phyloP scores from a whole-genome alignment of 2,329 filamentous ascomycete genomes.

The Geosmithia flava region DNA sequence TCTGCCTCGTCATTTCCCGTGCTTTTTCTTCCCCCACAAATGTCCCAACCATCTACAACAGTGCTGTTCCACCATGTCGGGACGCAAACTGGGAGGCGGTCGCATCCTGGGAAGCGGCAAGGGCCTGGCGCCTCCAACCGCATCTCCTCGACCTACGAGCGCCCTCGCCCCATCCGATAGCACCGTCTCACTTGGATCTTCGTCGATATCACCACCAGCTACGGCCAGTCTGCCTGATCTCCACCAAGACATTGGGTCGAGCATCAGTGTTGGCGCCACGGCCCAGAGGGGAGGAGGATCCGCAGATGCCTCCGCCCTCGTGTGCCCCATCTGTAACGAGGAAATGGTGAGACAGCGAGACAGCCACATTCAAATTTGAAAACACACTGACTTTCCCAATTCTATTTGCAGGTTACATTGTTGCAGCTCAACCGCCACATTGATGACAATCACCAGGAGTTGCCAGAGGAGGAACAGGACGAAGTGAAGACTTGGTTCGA shows the following conservation, averaged over 20 bases:
- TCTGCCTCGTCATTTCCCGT: not conserved
- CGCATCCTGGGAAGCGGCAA: slow-evolving; percentile 81
- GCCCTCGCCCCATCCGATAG: slow-evolving; percentile 50
- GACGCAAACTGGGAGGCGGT: slow-evolving; percentile 81
- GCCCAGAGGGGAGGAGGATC: slow-evolving; percentile 33
- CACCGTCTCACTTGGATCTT: slow-evolving; percentile 66
- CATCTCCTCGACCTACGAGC: slow-evolving; percentile 30
- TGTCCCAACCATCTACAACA: not conserved
- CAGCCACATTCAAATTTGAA: not conserved
- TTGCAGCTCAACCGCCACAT: slow-evolving; percentile 79
- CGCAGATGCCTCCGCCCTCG: slow-evolving; percentile 45
- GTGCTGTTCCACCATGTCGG: slow-evolving; percentile 47
- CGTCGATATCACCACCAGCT: slow-evolving; percentile 48
- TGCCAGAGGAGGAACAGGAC: slow-evolving; percentile 79
- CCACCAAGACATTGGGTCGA: slow-evolving; percentile 67
- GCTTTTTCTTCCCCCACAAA: not conserved
- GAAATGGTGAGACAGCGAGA: slow-evolving; percentile 61
- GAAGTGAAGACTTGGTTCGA: slow-evolving; percentile 97
- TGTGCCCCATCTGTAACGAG: slow-evolving; percentile 96
- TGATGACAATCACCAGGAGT: slow-evolving; percentile 81
- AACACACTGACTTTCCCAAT: not conserved
- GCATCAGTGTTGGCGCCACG: slow-evolving; percentile 55
- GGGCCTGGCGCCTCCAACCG: slow-evolving; percentile 56
- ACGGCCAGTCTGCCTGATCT: slow-evolving; percentile 49
- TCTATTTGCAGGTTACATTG: slow-evolving; percentile 57